Conservation (phyloP, 2,329 filamentous ascomycete species). For the Fonsecaea multimorphosa region DNA sequence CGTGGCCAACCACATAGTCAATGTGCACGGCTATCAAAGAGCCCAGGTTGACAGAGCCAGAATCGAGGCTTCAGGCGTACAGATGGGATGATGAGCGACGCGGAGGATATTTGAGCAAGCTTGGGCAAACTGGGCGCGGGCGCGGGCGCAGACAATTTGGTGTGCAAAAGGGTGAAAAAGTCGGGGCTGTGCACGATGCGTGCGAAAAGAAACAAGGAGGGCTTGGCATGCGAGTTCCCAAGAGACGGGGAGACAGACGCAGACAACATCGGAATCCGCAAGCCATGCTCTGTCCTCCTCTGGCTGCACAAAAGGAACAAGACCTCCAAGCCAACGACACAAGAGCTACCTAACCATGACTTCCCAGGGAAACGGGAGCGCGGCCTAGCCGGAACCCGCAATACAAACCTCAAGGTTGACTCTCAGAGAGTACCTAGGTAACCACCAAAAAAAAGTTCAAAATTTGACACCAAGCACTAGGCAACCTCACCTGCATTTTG, state of each 20-base stretch:
- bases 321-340: too few species aligned
- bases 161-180: background rate
- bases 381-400: too few species aligned
- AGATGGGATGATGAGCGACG: conserved; percentile 4
- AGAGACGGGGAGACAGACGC: too few species aligned
- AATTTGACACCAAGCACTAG: background rate
- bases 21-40: background rate
- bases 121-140: background rate
- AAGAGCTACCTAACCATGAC: too few species aligned
- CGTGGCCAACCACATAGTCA: background rate
- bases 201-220: too few species aligned
- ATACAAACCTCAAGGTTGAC: too few species aligned
- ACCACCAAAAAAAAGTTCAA: background rate
- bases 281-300: too few species aligned
- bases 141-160: background rate
- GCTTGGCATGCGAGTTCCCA: too few species aligned
- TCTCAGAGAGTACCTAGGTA: background rate
- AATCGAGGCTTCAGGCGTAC: background rate
- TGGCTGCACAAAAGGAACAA: too few species aligned
- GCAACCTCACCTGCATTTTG: background rate
- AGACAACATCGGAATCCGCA: background rate
- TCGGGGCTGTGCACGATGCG: background rate
- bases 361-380: too few species aligned
- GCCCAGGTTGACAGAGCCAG: background rate
- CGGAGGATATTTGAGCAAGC: background rate